These are phyloP conservation scores for Entoloma clypeatum DNA, from an alignment of 1,284 basidiomycete species.

Conservation along the genomic window DNA sequence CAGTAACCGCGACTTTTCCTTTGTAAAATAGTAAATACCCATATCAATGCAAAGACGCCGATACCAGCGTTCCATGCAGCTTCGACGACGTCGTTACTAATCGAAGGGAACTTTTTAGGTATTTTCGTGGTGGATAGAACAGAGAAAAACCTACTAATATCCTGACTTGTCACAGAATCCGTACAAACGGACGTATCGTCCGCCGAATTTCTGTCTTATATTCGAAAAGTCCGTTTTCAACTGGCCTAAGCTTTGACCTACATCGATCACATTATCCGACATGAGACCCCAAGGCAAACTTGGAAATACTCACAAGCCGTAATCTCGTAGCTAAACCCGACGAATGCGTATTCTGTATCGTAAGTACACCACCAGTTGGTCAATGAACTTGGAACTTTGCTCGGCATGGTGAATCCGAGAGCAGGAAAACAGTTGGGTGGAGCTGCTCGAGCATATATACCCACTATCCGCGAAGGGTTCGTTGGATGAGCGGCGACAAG, in stretches of 20 bases:
- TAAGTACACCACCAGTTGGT: constrained; percentile 66
- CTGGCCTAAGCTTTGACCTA: constrained; percentile 47
- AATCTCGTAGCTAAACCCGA: constrained; percentile 72
- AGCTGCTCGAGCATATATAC: constrained; percentile 14
- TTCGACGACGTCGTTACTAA: constrained; percentile 62
- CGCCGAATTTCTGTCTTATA: constrained; percentile 55
- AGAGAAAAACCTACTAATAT: constrained; percentile 51
- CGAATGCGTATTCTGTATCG: constrained; percentile 62
- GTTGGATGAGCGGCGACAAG: constrained; percentile 12
- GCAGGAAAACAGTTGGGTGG: constrained; percentile 40
- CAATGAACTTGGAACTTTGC: constrained; percentile 39
- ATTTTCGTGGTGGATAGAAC: background rate
- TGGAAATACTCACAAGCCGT: constrained; percentile 44
- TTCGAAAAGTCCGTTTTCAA: constrained; percentile 59
- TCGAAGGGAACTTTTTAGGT: constrained; percentile 3
- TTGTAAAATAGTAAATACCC: constrained; percentile 42
- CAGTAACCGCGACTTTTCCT: background rate
- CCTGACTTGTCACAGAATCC: constrained; percentile 58
- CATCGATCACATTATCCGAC: background rate
- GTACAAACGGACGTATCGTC: constrained; percentile 72
- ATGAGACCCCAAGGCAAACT: background rate
- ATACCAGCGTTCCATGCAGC: constrained; percentile 69
- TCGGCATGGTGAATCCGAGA: constrained; percentile 54
- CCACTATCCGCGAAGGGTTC: constrained; percentile 17
- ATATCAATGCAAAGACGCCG: constrained; percentile 72